Base-by-base conservation (phyloP, 2,329 filamentous ascomycete species). In the Trichoderma arundinaceum region DNA sequence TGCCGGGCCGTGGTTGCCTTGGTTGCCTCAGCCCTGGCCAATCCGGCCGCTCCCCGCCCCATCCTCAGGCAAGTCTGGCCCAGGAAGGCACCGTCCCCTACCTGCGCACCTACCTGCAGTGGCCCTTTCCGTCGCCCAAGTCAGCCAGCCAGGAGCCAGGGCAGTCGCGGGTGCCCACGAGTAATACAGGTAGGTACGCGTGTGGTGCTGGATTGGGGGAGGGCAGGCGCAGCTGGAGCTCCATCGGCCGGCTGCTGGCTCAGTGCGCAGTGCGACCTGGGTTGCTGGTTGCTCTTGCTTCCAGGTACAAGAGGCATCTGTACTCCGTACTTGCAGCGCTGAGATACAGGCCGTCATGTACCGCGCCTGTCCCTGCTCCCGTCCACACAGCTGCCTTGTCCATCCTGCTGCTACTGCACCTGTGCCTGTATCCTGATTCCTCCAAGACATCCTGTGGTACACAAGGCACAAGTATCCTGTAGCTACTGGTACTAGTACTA, bases 111-210 rank as follows among this genome's bases (percentile, higher is more conserved):
- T 54, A 22, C 52, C 52, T 56, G 46, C 46, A 59, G 39, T 58
- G 54, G 54, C 41, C 39, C 54, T 35, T 46, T 57, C 53, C 53
- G 53, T 38, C 41, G 39, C 41, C 41, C 17, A 58, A 32, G 56
- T 38, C 43, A 59, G 56, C 56, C 56, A 49, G 58, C 46, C 46
- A 61, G 44, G 57, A 49, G 58, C 46, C 46, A 61, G 44, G 57
- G 57, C 43, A 59, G 57, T n/a, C 39, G 38, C 53, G 53, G 38
- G n/a, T 51, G 13, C 15, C 2, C 53, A 32, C 7, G 28, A 51
- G 48, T 51, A 52, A n/a, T 38, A 17, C 39, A 41, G 13, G 39
- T 5, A 41, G 13, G 39, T 28, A 28, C 12, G 28, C 48, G 48
- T 22, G 48, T 51, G 48, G 13, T 51, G 28, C 22, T 9, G 48